Conservation (phyloP, 306 rosid species). For the Hippophae tibetana region DNA sequence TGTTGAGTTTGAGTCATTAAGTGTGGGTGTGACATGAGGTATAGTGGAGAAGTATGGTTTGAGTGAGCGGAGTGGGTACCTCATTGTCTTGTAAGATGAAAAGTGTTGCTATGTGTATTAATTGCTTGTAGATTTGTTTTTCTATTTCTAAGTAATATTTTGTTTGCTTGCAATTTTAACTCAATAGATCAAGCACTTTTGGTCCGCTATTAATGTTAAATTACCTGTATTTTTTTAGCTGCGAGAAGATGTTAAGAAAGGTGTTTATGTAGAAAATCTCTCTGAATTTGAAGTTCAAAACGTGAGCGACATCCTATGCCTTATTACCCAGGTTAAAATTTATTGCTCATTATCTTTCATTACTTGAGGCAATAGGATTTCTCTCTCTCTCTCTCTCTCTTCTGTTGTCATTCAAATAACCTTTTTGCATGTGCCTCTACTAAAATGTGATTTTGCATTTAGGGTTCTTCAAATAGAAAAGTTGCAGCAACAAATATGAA, state of each 20-base stretch:
- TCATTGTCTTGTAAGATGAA: too few relatives aligned
- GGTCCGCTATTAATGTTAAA: too few relatives aligned
- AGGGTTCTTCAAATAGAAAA: constrained; percentile 96
- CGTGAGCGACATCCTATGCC: constrained; percentile 70
- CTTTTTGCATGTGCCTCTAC: constrained; percentile 15
- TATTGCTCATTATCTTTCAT: constrained; percentile 10
- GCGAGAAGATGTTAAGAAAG: constrained; percentile 84
- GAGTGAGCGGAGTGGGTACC: too few relatives aligned
- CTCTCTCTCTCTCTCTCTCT: not conserved
- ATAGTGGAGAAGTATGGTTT: too few relatives aligned
- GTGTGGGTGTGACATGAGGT: too few relatives aligned
- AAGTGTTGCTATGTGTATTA: too few relatives aligned
- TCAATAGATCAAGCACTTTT: too few relatives aligned
- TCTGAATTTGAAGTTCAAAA: constrained; percentile 82
- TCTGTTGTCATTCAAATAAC: constrained; percentile 8
- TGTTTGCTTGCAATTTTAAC: not conserved
- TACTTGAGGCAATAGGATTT: constrained; percentile 13
- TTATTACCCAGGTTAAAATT: constrained; percentile 61
- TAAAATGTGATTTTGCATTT: constrained; percentile 25
- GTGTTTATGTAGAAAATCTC: constrained; percentile 91
- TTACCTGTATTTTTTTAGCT: constrained; percentile 33
- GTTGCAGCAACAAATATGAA: constrained; percentile 98
- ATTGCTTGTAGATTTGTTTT: constrained; percentile 4
- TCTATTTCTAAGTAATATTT: not conserved
- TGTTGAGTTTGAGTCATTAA: not conserved